Percentiles rank a stretch among this genome's conserved stretches.
Conservation (phyloP, 331 rosid genomes). For the Arachis monticola region DNA sequence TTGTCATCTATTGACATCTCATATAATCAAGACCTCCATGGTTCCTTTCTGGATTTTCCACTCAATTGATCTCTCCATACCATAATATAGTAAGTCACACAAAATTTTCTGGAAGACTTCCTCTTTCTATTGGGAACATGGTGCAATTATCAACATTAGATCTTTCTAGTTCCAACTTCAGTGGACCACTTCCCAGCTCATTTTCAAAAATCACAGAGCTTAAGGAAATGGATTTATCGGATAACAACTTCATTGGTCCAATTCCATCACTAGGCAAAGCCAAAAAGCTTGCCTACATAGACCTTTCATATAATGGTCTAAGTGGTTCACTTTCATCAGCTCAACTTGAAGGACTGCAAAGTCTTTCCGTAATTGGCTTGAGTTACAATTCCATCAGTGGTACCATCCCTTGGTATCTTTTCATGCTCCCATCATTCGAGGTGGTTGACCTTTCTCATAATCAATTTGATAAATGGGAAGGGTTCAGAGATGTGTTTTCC, state of each 20-base stretch:
- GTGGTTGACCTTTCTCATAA: constrained; percentile 23
- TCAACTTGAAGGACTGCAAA: neutral
- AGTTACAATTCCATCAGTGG: neutral
- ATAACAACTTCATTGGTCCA: constrained; percentile 21
- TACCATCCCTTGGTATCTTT: constrained; percentile 9
- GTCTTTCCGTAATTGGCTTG: neutral
- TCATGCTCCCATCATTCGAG: constrained; percentile 12
- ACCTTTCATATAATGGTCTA: constrained; percentile 4
- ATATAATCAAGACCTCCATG: neutral
- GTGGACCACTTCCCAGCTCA: constrained; percentile 21
- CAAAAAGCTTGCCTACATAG: neutral
- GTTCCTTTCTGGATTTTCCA: neutral
- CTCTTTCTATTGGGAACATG: neutral
- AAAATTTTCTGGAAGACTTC: constrained; percentile 2
- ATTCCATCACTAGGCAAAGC: constrained; percentile 31
- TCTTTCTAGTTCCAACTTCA: neutral
- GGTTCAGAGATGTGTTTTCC: neutral
- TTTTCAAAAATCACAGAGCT: neutral
- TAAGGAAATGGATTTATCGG: neutral
- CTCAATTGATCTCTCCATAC: neutral
- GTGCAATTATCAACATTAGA: neutral
- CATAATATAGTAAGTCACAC: neutral
- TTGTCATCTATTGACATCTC: neutral
- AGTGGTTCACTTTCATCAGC: constrained; percentile 3
- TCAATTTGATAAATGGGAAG: constrained; percentile 17